These are phyloP conservation scores for Asparagopsis taxiformis DNA, from an alignment of 31 red algal species.

Conservation along the genomic window DNA sequence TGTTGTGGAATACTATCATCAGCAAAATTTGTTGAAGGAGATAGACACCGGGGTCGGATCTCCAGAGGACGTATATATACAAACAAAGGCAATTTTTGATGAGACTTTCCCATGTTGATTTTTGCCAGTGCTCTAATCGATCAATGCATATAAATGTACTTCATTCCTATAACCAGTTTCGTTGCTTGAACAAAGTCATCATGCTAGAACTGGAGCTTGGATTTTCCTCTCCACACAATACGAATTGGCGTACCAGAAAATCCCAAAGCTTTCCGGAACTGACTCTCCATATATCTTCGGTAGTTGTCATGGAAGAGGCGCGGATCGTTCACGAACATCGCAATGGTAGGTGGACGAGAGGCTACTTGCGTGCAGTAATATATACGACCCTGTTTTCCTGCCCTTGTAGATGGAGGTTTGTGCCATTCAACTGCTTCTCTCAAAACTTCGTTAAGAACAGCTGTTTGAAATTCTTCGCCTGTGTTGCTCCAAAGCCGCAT, in stretches of 20 bases:
- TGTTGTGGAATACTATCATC: conserved; percentile 81
- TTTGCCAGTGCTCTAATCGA: too few relatives aligned
- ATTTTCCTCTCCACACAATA: conserved; percentile 86
- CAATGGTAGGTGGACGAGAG: conserved; percentile 84
- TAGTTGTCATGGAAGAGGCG: conserved; percentile 93
- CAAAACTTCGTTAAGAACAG: conserved; percentile 90
- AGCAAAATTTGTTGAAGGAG: conserved; percentile 34
- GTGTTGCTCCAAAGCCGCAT: conserved; percentile 85
- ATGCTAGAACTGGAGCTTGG: conserved; percentile 24
- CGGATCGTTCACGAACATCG: conserved; percentile 95
- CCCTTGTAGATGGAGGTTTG: conserved; percentile 62
- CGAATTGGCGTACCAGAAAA: conserved; percentile 90
- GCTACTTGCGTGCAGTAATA: conserved; percentile 97
- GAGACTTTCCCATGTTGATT: too few relatives aligned
- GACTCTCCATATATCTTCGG: conserved; percentile 66
- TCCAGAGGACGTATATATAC: conserved; percentile 31
- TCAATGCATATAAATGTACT: too few relatives aligned
- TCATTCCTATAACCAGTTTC: too few relatives aligned
- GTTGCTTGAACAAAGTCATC: neutral
- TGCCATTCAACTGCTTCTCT: conserved; percentile 90
- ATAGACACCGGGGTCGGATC: conserved; percentile 45
- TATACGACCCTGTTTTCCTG: conserved; percentile 81
- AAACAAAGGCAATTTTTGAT: conserved; percentile 45
- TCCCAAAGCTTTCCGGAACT: conserved; percentile 86
- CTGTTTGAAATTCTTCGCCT: conserved; percentile 78